A percentile compares a stretch with the other conserved stretches of the same genome.
Conservation (phyloP, 371 early-diverging fungal genomes). For the Gilbertella persicaria region DNA sequence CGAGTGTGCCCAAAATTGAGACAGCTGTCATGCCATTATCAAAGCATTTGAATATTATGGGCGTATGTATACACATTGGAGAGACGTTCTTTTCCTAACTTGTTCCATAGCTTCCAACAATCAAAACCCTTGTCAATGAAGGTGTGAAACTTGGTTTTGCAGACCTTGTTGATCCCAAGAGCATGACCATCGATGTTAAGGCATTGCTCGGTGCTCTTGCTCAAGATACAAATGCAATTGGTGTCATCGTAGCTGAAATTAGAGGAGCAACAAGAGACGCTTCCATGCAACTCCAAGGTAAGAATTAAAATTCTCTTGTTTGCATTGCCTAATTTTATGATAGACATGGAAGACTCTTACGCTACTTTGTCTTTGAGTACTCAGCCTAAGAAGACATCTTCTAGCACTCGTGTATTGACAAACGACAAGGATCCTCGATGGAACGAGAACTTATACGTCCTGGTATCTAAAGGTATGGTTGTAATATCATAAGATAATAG, state of each 20-base stretch:
- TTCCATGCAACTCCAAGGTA: constrained; percentile 27
- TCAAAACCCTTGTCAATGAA: constrained; percentile 44
- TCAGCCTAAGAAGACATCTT: constrained; percentile 34
- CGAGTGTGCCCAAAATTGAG: constrained; percentile 40
- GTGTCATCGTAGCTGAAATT: constrained; percentile 39
- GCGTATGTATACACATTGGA: constrained; percentile 21
- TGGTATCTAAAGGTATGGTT: constrained; percentile 30
- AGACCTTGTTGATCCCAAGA: constrained; percentile 47
- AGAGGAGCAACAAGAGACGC: constrained; percentile 29
- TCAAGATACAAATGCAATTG: constrained; percentile 42
- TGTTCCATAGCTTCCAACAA: constrained; percentile 31
- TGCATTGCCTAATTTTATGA: not conserved
- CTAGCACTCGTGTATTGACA: constrained; percentile 42
- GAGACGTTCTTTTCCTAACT: not conserved
- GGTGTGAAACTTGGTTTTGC: constrained; percentile 39
- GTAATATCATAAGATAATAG: not conserved
- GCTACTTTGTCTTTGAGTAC: constrained; percentile 39
- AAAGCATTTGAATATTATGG: constrained; percentile 47
- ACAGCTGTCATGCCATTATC: constrained; percentile 47
- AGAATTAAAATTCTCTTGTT: too few species aligned
- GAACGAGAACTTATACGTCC: constrained; percentile 41
- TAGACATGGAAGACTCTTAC: constrained; percentile 50
- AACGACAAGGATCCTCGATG: constrained; percentile 47
- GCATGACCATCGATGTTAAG: constrained; percentile 41
- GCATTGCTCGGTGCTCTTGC: constrained; percentile 31